Evolutionary conservation across 306 rosid species (phyloP).

Genomic region (Hippophae gyantsensis): DNA sequence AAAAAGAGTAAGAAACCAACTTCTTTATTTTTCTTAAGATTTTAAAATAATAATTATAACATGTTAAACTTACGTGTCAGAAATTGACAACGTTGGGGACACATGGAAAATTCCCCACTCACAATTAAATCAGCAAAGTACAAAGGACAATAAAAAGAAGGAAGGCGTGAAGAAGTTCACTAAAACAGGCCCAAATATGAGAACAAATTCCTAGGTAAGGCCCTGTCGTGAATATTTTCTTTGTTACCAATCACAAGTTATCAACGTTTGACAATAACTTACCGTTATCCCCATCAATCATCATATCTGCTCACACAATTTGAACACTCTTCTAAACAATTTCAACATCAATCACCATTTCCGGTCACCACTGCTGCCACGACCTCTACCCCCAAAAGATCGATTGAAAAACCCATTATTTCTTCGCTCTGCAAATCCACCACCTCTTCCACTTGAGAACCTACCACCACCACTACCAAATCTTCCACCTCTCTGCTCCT

Average conservation of each 20-base stretch:
- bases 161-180: no score
- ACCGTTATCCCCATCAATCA: background rate
- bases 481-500: conserved; percentile 38
- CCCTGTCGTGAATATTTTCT: no score
- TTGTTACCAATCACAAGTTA: no score
- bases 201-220: no score
- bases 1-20: no score
- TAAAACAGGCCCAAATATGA: no score
- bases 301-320: background rate
- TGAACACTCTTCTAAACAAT: background rate
- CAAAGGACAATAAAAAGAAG: no score
- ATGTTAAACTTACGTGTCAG: background rate
- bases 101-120: conserved; percentile 24
- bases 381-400: conserved; percentile 27
- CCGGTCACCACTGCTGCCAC: conserved; percentile 8
- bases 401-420: conserved; percentile 36
- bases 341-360: conserved; percentile 26
- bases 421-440: conserved; percentile 34
- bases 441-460: conserved; percentile 37
- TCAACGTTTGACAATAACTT: no score
- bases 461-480: conserved; percentile 34
- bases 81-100: conserved; percentile 10
- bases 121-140: background rate
- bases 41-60: background rate
- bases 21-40: no score